Conservation (phyloP, 306 rosid species). For the Dalbergia cochinchinensis region DNA sequence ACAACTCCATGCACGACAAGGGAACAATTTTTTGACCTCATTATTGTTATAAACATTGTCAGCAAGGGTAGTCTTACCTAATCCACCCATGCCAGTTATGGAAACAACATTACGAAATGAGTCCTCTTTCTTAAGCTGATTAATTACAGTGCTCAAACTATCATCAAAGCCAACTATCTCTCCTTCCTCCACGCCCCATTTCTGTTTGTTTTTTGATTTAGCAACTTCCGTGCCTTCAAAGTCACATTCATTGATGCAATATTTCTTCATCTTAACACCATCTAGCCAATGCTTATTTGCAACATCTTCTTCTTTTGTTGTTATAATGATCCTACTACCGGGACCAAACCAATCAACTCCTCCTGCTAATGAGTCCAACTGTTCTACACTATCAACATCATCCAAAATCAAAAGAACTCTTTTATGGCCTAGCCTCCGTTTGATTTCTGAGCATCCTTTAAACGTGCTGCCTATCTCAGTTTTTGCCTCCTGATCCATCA, state of each 20-base stretch:
- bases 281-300: neutral
- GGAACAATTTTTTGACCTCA: neutral
- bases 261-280: neutral
- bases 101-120: neutral
- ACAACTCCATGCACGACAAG: neutral
- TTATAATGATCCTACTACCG: conserved; percentile 28
- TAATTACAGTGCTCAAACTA: neutral
- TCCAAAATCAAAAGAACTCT: conserved; percentile 31
- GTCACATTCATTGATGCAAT: too few species aligned
- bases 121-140: neutral
- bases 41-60: too few species aligned
- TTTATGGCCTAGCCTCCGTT: neutral
- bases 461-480: neutral
- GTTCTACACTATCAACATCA: neutral
- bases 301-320: neutral
- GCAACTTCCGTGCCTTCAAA: too few species aligned
- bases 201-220: too few species aligned
- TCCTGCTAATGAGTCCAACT: neutral
- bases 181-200: neutral
- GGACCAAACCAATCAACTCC: conserved; percentile 5
- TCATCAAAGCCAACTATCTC: neutral
- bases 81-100: neutral
- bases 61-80: neutral
- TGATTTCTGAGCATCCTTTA: neutral
- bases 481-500: neutral